These are phyloP conservation scores for Cercospora brassicicola DNA, from an alignment of 2,329 filamentous ascomycete genomes.

Conservation along the genomic window DNA sequence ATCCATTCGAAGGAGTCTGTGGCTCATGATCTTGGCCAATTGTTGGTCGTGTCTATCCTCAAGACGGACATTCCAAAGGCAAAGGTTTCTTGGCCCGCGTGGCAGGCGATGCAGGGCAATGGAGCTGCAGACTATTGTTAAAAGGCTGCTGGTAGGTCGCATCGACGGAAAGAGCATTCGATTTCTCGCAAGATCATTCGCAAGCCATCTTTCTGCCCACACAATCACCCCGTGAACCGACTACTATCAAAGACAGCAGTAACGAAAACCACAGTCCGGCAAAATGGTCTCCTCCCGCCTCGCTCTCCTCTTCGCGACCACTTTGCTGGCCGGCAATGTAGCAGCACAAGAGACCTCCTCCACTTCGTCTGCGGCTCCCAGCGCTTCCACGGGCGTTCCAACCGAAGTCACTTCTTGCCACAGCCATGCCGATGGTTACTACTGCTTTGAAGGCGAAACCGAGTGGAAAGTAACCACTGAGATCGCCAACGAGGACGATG, in stretches of 20 bases:
- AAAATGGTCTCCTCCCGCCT: neutral
- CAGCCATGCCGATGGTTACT: slow-evolving; percentile 7
- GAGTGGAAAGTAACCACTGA: slow-evolving; percentile 11
- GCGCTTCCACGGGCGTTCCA: slow-evolving; percentile 1
- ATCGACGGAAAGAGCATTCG: neutral
- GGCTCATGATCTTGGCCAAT: neutral
- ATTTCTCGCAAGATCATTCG: neutral
- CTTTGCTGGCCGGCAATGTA: neutral
- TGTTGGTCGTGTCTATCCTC: neutral
- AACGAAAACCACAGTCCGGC: neutral
- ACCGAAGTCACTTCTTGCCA: slow-evolving; percentile 10
- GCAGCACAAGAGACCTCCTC: neutral
- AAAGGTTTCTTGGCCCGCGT: neutral
- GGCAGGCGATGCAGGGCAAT: neutral
- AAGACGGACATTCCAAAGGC: neutral
- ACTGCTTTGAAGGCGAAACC: slow-evolving; percentile 10
- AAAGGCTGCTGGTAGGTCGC: neutral
- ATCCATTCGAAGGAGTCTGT: neutral
- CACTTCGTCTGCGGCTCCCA: neutral
- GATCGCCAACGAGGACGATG: neutral
- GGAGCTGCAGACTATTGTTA: neutral
- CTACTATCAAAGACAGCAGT: neutral
- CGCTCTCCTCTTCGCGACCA: neutral
- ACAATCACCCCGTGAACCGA: neutral
- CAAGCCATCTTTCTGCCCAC: neutral